Conservation (phyloP, 768 basidiomycete species). For the Suillus clintonianus region DNA sequence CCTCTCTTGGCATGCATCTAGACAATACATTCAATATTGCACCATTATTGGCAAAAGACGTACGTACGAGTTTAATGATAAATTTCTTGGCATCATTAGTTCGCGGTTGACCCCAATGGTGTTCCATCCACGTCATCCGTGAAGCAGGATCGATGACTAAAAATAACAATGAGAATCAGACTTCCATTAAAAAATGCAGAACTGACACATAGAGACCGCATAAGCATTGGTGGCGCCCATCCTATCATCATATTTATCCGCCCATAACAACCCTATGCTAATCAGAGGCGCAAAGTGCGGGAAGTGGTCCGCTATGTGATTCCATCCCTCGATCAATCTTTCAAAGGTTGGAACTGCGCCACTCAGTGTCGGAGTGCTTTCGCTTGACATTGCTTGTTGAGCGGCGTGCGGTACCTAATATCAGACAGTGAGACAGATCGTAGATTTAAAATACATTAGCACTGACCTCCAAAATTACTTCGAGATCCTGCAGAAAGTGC, state of each 20-base stretch:
- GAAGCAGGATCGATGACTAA: neutral
- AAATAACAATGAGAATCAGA: neutral
- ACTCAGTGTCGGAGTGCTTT: neutral
- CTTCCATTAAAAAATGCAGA: neutral
- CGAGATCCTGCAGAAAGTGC: conserved; percentile 8
- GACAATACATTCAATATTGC: neutral
- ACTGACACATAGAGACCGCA: neutral
- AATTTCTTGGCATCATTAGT: neutral
- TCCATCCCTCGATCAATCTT: neutral
- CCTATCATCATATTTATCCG: neutral
- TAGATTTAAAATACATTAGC: neutral
- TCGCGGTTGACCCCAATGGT: neutral
- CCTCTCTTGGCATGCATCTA: neutral
- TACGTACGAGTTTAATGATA: neutral
- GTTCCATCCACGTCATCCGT: neutral
- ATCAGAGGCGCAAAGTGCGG: neutral
- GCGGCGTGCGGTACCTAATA: conserved; percentile 5
- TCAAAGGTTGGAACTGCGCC: conserved; percentile 1
- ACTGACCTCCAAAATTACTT: conserved; percentile 12
- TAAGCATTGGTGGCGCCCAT: neutral
- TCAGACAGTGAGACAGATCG: neutral
- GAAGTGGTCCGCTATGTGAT: neutral
- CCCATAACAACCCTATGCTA: neutral
- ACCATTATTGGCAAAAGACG: neutral
- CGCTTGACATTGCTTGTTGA: conserved; percentile 7